Percentiles rank a stretch among this genome's conserved stretches.
Evolutionary conservation across 2,329 filamentous ascomycete genomes (phyloP).

Genomic region (Aureobasidium sp.): DNA sequence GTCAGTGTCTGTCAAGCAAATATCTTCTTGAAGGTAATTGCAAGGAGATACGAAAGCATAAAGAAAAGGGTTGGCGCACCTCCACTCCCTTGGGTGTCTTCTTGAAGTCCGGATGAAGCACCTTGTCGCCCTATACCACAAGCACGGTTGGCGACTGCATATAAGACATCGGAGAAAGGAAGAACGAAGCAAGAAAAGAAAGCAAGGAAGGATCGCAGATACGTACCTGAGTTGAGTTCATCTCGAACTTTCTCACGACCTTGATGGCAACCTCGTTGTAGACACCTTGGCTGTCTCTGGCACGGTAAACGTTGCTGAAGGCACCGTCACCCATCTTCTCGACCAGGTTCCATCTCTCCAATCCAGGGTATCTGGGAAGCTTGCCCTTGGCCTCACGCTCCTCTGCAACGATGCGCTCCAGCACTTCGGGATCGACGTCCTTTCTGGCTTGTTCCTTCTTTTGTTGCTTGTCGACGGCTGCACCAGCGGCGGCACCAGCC

Average conservation of each 20-base stretch:
- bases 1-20: slow-evolving; percentile 30
- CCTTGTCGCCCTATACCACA: slow-evolving; percentile 68
- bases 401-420: slow-evolving; percentile 82
- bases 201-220: slow-evolving; percentile 23
- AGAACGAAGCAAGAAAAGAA: slow-evolving; percentile 24
- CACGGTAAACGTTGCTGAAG: slow-evolving; percentile 97
- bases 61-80: slow-evolving; percentile 58
- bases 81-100: slow-evolving; percentile 86
- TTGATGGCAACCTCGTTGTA: slow-evolving; percentile 89
- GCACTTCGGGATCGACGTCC: slow-evolving; percentile 53
- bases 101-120: slow-evolving; percentile 94
- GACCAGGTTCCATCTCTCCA: slow-evolving; percentile 76
- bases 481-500: slow-evolving; percentile 56
- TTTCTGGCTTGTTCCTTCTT: slow-evolving; percentile 38
- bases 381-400: slow-evolving; percentile 80
- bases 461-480: slow-evolving; percentile 55
- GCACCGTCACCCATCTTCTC: slow-evolving; percentile 99
- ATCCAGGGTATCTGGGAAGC: slow-evolving; percentile 74
- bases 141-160: slow-evolving; percentile 40
- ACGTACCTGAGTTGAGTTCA: slow-evolving; percentile 92
- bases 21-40: slow-evolving; percentile 16
- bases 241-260: slow-evolving; percentile 96
- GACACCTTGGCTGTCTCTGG: slow-evolving; percentile 63
- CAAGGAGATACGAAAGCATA: slow-evolving; percentile 12
- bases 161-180: slow-evolving; percentile 21